Conservation (phyloP, 192 early-diverging fungal species). For the Diversispora eburnea region DNA sequence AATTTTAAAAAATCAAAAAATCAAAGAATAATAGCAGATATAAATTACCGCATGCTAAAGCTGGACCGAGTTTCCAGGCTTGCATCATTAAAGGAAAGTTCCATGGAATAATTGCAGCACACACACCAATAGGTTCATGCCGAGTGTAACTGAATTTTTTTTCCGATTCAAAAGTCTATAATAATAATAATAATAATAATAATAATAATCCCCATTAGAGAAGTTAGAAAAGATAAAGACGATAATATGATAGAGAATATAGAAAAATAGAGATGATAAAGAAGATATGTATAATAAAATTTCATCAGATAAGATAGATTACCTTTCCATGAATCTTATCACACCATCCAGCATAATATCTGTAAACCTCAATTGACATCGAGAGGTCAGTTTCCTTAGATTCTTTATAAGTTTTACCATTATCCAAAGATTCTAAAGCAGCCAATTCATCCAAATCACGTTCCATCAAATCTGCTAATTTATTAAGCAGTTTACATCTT, state of each 20-base stretch:
- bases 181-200: slow-evolving; percentile 2
- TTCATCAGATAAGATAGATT: neutral
- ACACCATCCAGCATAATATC: slow-evolving; percentile 73
- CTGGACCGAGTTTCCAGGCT: slow-evolving; percentile 82
- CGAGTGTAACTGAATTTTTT: slow-evolving; percentile 43
- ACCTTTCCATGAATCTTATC: slow-evolving; percentile 57
- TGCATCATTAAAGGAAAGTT: slow-evolving; percentile 72
- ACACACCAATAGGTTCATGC: slow-evolving; percentile 66
- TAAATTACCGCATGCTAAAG: slow-evolving; percentile 40
- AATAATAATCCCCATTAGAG: neutral
- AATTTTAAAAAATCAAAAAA: neutral
- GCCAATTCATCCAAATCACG: slow-evolving; percentile 48
- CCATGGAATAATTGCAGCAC: slow-evolving; percentile 76
- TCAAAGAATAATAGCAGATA: neutral
- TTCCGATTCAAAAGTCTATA: neutral
- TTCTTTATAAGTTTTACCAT: slow-evolving; percentile 67
- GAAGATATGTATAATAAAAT: neutral
- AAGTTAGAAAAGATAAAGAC: neutral
- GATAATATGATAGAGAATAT: too few species aligned
- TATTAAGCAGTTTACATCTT: slow-evolving; percentile 53
- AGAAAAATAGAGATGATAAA: neutral
- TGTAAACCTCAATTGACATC: slow-evolving; percentile 56
- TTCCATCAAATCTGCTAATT: slow-evolving; percentile 58
- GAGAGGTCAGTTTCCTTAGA: slow-evolving; percentile 64
- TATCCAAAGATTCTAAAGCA: slow-evolving; percentile 66